phyloP scores from a whole-genome alignment of 805 yeast species.

The Zygosaccharomyces rouxii region DNA sequence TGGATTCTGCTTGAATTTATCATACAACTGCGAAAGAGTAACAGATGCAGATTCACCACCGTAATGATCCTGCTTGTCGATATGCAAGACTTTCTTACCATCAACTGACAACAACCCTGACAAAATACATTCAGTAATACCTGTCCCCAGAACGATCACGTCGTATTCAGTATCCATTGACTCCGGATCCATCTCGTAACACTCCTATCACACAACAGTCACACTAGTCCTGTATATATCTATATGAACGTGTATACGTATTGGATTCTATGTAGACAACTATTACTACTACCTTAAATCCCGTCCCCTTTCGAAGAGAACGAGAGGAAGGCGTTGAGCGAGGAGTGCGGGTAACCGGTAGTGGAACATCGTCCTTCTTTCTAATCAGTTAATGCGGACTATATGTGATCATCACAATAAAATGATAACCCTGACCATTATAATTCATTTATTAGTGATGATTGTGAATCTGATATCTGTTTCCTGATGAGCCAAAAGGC shows the following conservation, averaged over 20 bases:
- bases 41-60: constrained; percentile 91
- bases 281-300: neutral
- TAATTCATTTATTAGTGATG: no score
- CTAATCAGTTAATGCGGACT: neutral
- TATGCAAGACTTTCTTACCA: constrained; percentile 94
- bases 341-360: neutral
- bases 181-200: constrained; percentile 19
- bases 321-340: neutral
- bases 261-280: neutral
- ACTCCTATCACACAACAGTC: neutral
- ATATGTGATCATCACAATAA: no score
- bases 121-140: constrained; percentile 93
- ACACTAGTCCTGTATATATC: neutral
- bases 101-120: constrained; percentile 95
- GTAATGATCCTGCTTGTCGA: constrained; percentile 92
- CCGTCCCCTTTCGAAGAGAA: neutral
- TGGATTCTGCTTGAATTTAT: constrained; percentile 80
- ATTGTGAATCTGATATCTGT: no score
- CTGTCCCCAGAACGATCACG: constrained; percentile 90
- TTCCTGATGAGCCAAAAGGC: neutral
- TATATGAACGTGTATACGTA: neutral
- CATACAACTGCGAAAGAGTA: constrained; percentile 62
- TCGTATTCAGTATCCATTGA: constrained; percentile 94
- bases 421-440: no score
- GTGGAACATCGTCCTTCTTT: neutral